phyloP scores from a whole-genome alignment of 2,329 filamentous ascomycete genomes.

The Eutypa lata region DNA sequence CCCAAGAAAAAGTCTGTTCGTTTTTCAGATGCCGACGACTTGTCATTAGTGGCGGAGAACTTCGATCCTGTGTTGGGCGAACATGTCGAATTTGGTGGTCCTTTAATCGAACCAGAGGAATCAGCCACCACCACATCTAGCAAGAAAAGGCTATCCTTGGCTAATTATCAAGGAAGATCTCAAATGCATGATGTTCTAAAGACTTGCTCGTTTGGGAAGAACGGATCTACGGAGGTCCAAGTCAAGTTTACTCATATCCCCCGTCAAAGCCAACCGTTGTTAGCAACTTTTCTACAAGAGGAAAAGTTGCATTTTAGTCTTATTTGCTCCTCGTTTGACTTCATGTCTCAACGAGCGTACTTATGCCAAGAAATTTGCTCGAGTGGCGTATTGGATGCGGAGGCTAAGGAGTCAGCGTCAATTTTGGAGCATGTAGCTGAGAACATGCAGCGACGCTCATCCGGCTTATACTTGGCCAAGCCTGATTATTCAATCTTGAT shows the following conservation, averaged over 20 bases:
- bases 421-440: slow-evolving; percentile 19
- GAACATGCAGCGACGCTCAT: slow-evolving; percentile 15
- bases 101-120: slow-evolving; percentile 1
- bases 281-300: slow-evolving; percentile 19
- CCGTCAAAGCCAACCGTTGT: slow-evolving; percentile 20
- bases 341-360: slow-evolving; percentile 10
- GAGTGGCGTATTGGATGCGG: slow-evolving; percentile 17
- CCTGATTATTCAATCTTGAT: slow-evolving; percentile 26
- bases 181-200: slow-evolving; percentile 22
- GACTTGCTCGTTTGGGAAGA: slow-evolving; percentile 20
- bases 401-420: slow-evolving; percentile 7
- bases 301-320: slow-evolving; percentile 18
- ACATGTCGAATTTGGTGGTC: slow-evolving; percentile 18
- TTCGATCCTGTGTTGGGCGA: slow-evolving; percentile 16
- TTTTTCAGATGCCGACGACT: slow-evolving; percentile 26
- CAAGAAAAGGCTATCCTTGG: slow-evolving; percentile 18
- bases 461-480: slow-evolving; percentile 22
- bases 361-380: slow-evolving; percentile 16
- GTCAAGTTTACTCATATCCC: slow-evolving; percentile 22
- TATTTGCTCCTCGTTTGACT: slow-evolving; percentile 22
- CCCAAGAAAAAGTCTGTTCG: slow-evolving; percentile 37
- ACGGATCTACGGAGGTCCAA: slow-evolving; percentile 14
- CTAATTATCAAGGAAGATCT: slow-evolving; percentile 21
- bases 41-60: slow-evolving; percentile 4
- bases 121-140: background rate